These are phyloP conservation scores for Ceratobasidium sp. DNA, from an alignment of 1,284 basidiomycete species.

Conservation along the genomic window DNA sequence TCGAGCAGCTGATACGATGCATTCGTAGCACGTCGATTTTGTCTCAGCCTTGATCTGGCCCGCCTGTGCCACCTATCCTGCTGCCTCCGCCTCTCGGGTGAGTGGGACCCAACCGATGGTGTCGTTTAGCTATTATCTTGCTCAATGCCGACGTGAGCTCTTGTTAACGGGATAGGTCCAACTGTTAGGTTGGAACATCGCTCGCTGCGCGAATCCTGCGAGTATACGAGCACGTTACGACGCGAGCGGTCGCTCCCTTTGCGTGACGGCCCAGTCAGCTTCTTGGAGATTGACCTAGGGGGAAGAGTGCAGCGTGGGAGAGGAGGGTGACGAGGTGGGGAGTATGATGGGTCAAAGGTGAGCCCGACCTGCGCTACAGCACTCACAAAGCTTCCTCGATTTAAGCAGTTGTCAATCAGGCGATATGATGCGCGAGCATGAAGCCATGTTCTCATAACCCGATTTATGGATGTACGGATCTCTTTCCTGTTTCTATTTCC, in stretches of 20 bases:
- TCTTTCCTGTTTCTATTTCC: too few species aligned
- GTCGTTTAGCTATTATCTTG: constrained; percentile 33
- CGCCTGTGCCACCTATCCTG: constrained; percentile 24
- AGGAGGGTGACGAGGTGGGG: constrained; percentile 3
- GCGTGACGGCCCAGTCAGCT: constrained; percentile 6
- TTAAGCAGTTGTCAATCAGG: constrained; percentile 35
- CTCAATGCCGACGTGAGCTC: constrained; percentile 16
- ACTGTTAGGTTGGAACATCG: constrained; percentile 2
- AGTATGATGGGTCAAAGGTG: background rate
- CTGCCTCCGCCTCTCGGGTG: constrained; percentile 24
- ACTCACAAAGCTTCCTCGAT: constrained; percentile 38
- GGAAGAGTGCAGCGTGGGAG: constrained; percentile 16
- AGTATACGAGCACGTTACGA: constrained; percentile 17
- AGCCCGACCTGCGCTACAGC: constrained; percentile 2
- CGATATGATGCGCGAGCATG: constrained; percentile 36
- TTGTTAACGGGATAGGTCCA: background rate
- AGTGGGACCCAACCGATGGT: constrained; percentile 25
- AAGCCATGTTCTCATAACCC: constrained; percentile 23
- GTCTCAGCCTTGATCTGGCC: background rate
- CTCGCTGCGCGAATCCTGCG: constrained; percentile 29
- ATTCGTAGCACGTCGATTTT: constrained; percentile 30
- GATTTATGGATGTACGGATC: too few species aligned
- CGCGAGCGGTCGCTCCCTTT: constrained; percentile 25
- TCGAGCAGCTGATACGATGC: background rate
- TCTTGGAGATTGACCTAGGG: constrained; percentile 33